Evolutionary conservation across 768 basidiomycete species (phyloP).

Genomic region (Boletus reticuloceps): DNA sequence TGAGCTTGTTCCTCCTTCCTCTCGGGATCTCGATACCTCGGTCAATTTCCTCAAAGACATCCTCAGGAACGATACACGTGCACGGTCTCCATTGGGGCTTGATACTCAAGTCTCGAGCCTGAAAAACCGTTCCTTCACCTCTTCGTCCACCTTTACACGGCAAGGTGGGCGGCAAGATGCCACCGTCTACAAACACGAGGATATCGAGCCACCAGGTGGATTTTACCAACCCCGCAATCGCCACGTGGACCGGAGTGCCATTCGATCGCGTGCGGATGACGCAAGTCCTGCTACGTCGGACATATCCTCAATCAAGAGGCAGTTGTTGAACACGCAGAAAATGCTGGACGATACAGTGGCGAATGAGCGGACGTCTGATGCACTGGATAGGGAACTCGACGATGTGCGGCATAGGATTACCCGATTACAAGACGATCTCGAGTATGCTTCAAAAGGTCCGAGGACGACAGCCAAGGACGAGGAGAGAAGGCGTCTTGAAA

Average conservation of each 20-base stretch:
- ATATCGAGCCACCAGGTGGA: slow-evolving; percentile 53
- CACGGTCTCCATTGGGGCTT: slow-evolving; percentile 54
- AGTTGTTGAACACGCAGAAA: slow-evolving; percentile 73
- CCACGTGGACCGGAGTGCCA: slow-evolving; percentile 80
- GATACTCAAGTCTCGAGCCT: slow-evolving; percentile 59
- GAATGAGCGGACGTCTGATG: slow-evolving; percentile 82
- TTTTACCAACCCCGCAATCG: slow-evolving; percentile 81
- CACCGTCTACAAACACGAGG: slow-evolving; percentile 85
- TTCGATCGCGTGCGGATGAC: slow-evolving; percentile 72
- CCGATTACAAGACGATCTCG: slow-evolving; percentile 87
- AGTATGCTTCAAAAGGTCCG: slow-evolving; percentile 78
- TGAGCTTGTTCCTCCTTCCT: slow-evolving; percentile 91
- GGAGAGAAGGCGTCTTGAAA: slow-evolving; percentile 81
- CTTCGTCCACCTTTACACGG: slow-evolving; percentile 46
- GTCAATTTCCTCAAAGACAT: slow-evolving; percentile 88
- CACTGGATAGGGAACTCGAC: slow-evolving; percentile 84
- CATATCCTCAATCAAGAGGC: slow-evolving; percentile 82
- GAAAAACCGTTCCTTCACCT: slow-evolving; percentile 71
- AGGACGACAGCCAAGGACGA: slow-evolving; percentile 74
- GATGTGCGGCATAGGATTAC: slow-evolving; percentile 83
- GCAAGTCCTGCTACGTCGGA: slow-evolving; percentile 59
- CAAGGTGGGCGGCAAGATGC: slow-evolving; percentile 74
- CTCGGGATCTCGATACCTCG: slow-evolving; percentile 82
- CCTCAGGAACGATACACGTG: slow-evolving; percentile 81
- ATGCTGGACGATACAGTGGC: slow-evolving; percentile 74